Percentiles rank a stretch among this genome's conserved stretches.
These are phyloP conservation scores for Luvunga scandens DNA, from an alignment of 345 rosid genomes.

Conservation along the genomic window DNA sequence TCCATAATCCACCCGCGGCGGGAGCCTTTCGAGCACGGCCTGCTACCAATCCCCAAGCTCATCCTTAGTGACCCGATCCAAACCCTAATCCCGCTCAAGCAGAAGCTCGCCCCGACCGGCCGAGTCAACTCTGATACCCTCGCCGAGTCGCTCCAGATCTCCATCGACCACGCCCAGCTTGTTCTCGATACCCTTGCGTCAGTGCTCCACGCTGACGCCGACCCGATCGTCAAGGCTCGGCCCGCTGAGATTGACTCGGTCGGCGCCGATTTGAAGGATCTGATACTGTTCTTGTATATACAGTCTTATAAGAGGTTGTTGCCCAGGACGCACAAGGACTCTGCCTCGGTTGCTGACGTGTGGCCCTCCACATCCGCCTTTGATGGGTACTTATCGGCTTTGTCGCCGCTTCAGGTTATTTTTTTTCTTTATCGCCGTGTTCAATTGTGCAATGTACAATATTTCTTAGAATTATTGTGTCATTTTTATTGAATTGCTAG, in stretches of 20 bases:
- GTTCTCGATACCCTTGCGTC: constrained; percentile 84
- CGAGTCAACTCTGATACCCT: constrained; percentile 65
- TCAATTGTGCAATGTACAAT: constrained; percentile 5
- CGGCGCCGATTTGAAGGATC: constrained; percentile 86
- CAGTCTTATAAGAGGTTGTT: constrained; percentile 91
- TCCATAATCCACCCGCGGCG: constrained; percentile 77
- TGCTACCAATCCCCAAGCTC: constrained; percentile 90
- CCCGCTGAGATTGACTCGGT: constrained; percentile 56
- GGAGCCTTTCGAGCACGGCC: constrained; percentile 94
- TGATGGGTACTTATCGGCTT: constrained; percentile 90
- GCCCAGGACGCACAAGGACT: constrained; percentile 91
- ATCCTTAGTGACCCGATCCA: constrained; percentile 82
- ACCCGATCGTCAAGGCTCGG: constrained; percentile 59
- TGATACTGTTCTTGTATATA: constrained; percentile 77
- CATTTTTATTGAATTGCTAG: background rate
- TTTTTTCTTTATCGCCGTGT: background rate
- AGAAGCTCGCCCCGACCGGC: constrained; percentile 42
- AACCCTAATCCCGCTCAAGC: constrained; percentile 67
- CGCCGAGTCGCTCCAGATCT: constrained; percentile 87
- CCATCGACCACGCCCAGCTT: constrained; percentile 79
- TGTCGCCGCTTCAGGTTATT: constrained; percentile 93
- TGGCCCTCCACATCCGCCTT: constrained; percentile 99
- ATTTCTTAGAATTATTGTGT: background rate
- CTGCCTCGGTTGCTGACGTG: constrained; percentile 92
- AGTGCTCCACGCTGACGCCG: constrained; percentile 75